A percentile compares a stretch with the other conserved stretches of the same genome.
Evolutionary conservation across 2,329 filamentous ascomycete species (phyloP).

Genomic region (Helminthosporium solani): DNA sequence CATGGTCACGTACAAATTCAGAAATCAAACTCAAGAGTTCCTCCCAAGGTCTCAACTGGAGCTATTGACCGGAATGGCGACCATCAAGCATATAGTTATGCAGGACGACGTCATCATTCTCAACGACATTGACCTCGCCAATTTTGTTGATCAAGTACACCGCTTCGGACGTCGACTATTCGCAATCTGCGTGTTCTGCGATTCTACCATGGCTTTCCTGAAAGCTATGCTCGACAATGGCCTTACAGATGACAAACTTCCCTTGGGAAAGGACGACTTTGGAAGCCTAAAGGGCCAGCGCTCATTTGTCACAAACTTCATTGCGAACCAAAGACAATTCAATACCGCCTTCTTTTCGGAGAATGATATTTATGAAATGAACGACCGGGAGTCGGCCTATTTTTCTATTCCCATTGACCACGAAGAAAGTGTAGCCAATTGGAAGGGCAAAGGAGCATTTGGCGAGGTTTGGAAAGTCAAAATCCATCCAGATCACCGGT

Average conservation of each 20-base stretch:
- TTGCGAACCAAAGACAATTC: constrained; percentile 5
- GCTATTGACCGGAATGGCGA: constrained; percentile 2
- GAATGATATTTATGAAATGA: constrained; percentile 3
- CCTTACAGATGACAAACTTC: constrained; percentile 7
- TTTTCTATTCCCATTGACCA: constrained; percentile 9
- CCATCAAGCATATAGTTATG: constrained; percentile 8
- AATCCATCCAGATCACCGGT: constrained; percentile 10
- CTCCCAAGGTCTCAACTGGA: constrained; percentile 8
- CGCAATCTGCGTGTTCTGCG: constrained; percentile 8
- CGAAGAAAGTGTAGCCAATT: background rate
- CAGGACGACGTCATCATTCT: constrained; percentile 4
- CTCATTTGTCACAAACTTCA: background rate
- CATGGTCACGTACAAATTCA: constrained; percentile 7
- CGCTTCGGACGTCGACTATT: constrained; percentile 7
- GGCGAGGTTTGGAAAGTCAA: constrained; percentile 8
- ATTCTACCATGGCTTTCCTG: constrained; percentile 5
- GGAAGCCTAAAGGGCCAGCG: background rate
- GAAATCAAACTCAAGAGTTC: constrained; percentile 7
- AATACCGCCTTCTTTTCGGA: constrained; percentile 3
- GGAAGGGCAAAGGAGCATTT: constrained; percentile 9
- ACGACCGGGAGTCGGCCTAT: background rate
- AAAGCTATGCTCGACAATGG: constrained; percentile 11
- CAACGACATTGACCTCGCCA: constrained; percentile 1
- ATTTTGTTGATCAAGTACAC: constrained; percentile 5
- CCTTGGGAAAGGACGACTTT: constrained; percentile 2